phyloP scores from a whole-genome alignment of 352 stramenopile species.

The Pythium plurisporium region DNA sequence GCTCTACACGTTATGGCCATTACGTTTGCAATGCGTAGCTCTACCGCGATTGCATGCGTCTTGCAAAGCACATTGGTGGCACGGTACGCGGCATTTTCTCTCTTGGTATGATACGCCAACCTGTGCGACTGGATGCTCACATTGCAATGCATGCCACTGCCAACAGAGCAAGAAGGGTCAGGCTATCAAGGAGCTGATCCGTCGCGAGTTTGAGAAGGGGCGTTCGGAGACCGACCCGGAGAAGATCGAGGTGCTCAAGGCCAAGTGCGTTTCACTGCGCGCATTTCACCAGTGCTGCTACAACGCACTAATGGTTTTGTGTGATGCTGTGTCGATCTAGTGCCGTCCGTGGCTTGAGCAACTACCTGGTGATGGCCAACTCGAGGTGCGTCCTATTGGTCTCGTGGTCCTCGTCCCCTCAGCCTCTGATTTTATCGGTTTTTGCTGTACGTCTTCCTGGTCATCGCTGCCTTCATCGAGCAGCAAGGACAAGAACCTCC shows the following conservation, averaged over 20 bases:
- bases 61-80: constrained; percentile 85
- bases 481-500: constrained; percentile 84
- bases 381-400: constrained; percentile 42
- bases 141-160: no score
- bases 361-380: constrained; percentile 87
- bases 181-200: constrained; percentile 67
- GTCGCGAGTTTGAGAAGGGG: constrained; percentile 78
- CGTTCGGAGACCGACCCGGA: constrained; percentile 71
- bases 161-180: constrained; percentile 77
- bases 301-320: background rate
- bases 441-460: no score
- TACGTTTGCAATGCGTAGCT: constrained; percentile 36
- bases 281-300: background rate
- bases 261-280: constrained; percentile 48
- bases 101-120: background rate
- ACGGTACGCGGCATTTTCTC: constrained; percentile 31
- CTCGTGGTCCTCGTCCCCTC: background rate
- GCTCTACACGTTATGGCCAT: no score
- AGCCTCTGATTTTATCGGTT: no score
- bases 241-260: constrained; percentile 79
- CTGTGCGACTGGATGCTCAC: no score
- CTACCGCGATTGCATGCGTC: constrained; percentile 79
- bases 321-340: constrained; percentile 19
- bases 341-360: constrained; percentile 76
- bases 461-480: no score